A percentile compares a stretch with the other conserved stretches of the same genome.
Conservation (phyloP, 169 alveolate species). For the Pseudocohnilembus persalinus region DNA sequence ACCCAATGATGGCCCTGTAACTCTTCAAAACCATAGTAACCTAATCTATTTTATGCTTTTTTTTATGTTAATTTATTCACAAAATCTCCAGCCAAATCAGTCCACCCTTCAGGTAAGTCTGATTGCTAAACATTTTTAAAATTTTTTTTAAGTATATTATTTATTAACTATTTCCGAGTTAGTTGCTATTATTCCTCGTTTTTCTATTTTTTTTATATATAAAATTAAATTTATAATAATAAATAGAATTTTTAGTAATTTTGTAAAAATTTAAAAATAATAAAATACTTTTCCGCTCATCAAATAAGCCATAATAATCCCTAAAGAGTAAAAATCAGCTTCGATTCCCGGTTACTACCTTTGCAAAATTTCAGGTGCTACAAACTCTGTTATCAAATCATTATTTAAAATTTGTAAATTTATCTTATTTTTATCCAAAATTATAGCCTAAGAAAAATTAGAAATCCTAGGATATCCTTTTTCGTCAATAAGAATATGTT, state of each 20-base stretch:
- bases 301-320: constrained; percentile 55
- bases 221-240: too few relatives aligned
- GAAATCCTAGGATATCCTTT: constrained; percentile 20
- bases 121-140: constrained; percentile 37
- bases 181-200: constrained; percentile 22
- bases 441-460: constrained; percentile 4
- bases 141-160: constrained; percentile 19
- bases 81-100: constrained; percentile 50
- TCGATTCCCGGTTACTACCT: constrained; percentile 41
- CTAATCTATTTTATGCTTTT: constrained; percentile 55
- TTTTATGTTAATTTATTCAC: constrained; percentile 54
- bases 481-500: constrained; percentile 18
- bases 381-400: constrained; percentile 53
- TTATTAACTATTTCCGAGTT: constrained; percentile 19
- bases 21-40: constrained; percentile 59
- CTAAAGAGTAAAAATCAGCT: constrained; percentile 60
- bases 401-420: constrained; percentile 31
- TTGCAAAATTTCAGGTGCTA: constrained; percentile 62
- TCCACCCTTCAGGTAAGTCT: constrained; percentile 61
- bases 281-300: constrained; percentile 35
- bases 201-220: neutral
- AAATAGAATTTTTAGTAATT: neutral
- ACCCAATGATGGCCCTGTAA: constrained; percentile 58
- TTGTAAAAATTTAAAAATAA: neutral
- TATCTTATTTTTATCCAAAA: constrained; percentile 7